A percentile compares a stretch with the other conserved stretches of the same genome.
These are phyloP conservation scores for Petunia hybrid DNA, from an alignment of 305 asterid genomes.

Conservation along the genomic window DNA sequence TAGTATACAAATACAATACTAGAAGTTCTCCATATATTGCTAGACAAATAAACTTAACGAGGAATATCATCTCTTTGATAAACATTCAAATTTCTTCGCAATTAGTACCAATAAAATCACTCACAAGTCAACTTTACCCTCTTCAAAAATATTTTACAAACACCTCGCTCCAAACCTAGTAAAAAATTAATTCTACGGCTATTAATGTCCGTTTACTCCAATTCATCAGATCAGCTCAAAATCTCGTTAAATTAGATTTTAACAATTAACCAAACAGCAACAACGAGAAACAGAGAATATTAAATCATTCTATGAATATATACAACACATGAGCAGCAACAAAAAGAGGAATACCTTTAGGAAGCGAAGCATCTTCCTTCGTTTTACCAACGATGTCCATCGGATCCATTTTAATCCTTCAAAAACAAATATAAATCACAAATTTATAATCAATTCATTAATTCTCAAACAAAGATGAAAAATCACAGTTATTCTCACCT, in stretches of 20 bases:
- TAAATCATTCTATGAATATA: neutral
- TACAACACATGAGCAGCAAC: neutral
- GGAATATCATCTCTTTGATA: neutral
- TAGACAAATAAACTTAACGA: too few species aligned
- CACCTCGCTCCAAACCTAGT: neutral
- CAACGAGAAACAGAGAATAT: neutral
- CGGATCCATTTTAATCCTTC: constrained; percentile 75
- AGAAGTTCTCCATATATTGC: too few species aligned
- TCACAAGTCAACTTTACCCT: neutral
- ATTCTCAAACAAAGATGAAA: neutral
- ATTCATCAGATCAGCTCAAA: neutral
- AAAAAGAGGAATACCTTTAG: constrained; percentile 61
- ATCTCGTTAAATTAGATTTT: neutral
- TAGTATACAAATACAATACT: too few species aligned
- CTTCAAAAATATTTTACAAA: neutral
- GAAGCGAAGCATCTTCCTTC: constrained; percentile 98
- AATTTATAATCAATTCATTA: neutral
- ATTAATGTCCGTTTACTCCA: neutral
- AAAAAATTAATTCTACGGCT: too few species aligned
- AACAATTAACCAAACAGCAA: neutral
- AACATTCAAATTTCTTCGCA: neutral
- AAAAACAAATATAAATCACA: constrained; percentile 37
- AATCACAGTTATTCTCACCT: neutral
- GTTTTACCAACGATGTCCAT: constrained; percentile 91
- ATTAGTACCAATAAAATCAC: neutral